Evolutionary conservation across 805 yeast genomes (phyloP), one percentile per base, ranked within the genome.

Genomic region (Metschnikowia koreensis): DNA sequence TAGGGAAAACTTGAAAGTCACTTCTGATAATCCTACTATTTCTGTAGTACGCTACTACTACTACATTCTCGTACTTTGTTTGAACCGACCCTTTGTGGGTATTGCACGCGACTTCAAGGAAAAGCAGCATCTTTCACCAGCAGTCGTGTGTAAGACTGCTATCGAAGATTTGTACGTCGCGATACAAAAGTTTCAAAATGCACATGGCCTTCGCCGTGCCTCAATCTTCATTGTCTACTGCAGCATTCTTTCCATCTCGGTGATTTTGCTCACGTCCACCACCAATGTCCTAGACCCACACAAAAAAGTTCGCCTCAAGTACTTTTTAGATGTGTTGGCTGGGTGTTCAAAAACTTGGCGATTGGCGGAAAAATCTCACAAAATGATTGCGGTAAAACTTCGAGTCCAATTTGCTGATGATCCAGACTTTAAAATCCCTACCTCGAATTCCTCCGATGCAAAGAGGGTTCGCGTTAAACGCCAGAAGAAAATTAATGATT

Each of bases 41-140:
- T 72, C 81, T 41, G 72, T 79, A 44, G 77, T 82, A 43, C 70
- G 81, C 60, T 81, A 80, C 58, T 81, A 80, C 58, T 83, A 83
- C 62, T 83, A 83, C 60, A 76, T 83, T 42, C 76, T 81, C 1
- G 64, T 79, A 15, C 67, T 83, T n/a, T 82, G 87, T 51, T 73
- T 83, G 47, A 83, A 83, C 59, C 70, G 84, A 40, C 87, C 86
- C 1, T 82, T 83, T 58, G 75, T 82, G 39, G 83, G 80, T 3
- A 59, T 73, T 37, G 37, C 48, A 31, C 55, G 56, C 26, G 59
- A 54, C 15, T 54, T 54, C 51, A 54, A 55, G 42, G 47, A 54
- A 36, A 48, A 48, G 13, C 47, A 48, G 15, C 57, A 58, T 28
- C 63, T 69, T 38, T 60, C 69, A 4, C 78, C 79, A 0, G 60